Base-by-base conservation (phyloP, 305 asterid genomes). In the Plantago lanceolata region DNA sequence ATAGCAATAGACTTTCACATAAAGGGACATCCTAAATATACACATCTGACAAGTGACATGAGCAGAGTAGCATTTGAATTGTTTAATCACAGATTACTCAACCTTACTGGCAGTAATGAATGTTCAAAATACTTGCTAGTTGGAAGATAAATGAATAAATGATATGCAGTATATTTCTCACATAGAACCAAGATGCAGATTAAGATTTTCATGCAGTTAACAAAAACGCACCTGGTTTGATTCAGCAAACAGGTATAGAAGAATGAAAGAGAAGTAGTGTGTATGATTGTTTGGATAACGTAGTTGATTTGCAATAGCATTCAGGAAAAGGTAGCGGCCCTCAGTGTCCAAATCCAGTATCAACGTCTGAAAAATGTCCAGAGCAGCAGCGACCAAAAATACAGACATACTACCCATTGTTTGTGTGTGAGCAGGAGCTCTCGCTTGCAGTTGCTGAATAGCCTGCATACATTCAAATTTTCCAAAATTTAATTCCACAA, bases 271-370 rank as follows among this genome's bases (percentile, higher is more conserved):
- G 94, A 88, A 94, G 84, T 88, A 90, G 70, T 81, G 95, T 0
- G 99, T 94, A 84, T 94, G 97, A 75, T 79, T 90, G 83, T 94
- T 94, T 8, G 97, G 99, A 70, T 94, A 94, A 13, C 99, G 99
- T 47, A 94, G 71, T 81, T 94, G 99, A 69, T 94, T 94, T 71
- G 96, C 99, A 61, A 90, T 76, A 28, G 99, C 96, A 17, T 90
- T 94, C 81, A 94, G 68, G 78, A 94, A 94, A 24, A 94, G 86
- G 84, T 90, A 94, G 51, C 97, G 91, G 19, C 99, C 99, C 81
- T 94, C 99, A 0, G 94, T 79, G 65, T 94, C 97, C 55, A 94
- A 84, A 67, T 94, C 99, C 71, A 79, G 37, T 69, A 88, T 85
- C 82, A 94, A 72, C 2, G 79, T 63, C 84, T 86, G 97, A 78